These are phyloP conservation scores for Paraconiothyrium brasiliense DNA, from an alignment of 2,329 filamentous ascomycete species.

Conservation along the genomic window DNA sequence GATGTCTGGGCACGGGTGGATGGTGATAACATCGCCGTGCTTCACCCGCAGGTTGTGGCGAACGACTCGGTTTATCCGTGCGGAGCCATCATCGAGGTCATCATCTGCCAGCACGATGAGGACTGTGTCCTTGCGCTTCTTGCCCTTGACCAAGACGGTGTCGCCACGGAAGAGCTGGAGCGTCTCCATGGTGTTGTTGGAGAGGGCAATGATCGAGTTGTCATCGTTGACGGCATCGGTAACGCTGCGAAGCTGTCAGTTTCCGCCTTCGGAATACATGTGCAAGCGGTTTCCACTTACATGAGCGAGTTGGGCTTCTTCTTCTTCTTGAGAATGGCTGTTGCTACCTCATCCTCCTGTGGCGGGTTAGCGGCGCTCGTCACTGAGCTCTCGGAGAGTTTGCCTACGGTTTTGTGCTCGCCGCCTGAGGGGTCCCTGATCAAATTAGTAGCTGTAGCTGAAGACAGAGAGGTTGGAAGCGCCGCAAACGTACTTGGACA, in stretches of 20 bases:
- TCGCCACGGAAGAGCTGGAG: constrained; percentile 98
- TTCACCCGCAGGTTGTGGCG: constrained; percentile 98
- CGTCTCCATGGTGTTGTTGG: constrained; percentile 98
- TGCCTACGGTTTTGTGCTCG: constrained; percentile 79
- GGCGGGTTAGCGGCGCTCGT: constrained; percentile 43
- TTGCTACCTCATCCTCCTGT: constrained; percentile 88
- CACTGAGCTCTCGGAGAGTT: constrained; percentile 21
- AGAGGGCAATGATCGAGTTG: constrained; percentile 98
- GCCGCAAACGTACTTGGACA: constrained; percentile 52
- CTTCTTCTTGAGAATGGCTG: constrained; percentile 99
- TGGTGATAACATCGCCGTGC: constrained; percentile 96
- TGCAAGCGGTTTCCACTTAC: constrained; percentile 62
- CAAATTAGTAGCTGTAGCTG: constrained; percentile 52
- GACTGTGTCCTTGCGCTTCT: constrained; percentile 99
- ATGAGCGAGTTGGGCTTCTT: constrained; percentile 99
- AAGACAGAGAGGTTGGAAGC: constrained; percentile 19
- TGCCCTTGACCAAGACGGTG: constrained; percentile 97
- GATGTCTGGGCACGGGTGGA: constrained; percentile 98
- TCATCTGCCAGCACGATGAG: constrained; percentile 97
- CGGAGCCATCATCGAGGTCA: constrained; percentile 96
- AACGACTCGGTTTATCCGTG: constrained; percentile 97
- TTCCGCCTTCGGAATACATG: neutral
- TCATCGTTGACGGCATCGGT: constrained; percentile 99
- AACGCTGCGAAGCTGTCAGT: constrained; percentile 70
- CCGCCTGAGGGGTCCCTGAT: constrained; percentile 86